Evolutionary conservation across 148 eudicot genomes (phyloP).

Genomic region (Vaccinium macrocarpon): DNA sequence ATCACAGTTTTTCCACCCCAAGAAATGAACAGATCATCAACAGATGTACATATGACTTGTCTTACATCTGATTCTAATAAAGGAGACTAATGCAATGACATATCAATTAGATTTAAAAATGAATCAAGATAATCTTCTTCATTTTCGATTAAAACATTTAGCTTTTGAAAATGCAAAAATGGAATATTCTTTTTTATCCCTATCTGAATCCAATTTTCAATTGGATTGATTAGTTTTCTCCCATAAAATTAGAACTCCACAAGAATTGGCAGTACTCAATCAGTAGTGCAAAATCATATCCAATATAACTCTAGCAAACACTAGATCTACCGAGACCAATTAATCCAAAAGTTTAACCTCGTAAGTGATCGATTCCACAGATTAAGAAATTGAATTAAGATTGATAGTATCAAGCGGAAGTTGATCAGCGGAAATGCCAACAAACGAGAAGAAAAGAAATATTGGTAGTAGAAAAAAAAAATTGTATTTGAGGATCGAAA

Average conservation of each 20-base stretch:
- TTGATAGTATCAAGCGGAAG: not conserved
- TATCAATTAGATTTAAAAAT: not conserved
- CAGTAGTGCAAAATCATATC: not conserved
- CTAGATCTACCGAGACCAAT: not conserved
- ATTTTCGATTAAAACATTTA: no score
- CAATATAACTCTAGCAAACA: not conserved
- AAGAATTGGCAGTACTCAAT: no score
- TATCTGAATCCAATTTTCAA: no score
- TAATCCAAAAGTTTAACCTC: not conserved
- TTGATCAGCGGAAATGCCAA: not conserved
- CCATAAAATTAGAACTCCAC: no score
- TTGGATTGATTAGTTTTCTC: no score
- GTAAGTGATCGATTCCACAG: not conserved
- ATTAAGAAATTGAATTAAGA: not conserved
- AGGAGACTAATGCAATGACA: not conserved
- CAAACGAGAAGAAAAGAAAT: slow-evolving; percentile 11
- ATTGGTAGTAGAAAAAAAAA: not conserved
- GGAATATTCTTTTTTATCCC: no score
- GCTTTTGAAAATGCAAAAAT: no score
- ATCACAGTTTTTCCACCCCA: not conserved
- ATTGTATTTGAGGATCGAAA: not conserved
- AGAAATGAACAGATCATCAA: slow-evolving; percentile 3
- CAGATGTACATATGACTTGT: not conserved
- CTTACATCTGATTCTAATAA: not conserved
- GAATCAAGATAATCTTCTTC: no score